Evolutionary conservation across 345 rosid genomes (phyloP), one percentile per base, ranked within the genome.

Genomic region (Reutealis trisperma): DNA sequence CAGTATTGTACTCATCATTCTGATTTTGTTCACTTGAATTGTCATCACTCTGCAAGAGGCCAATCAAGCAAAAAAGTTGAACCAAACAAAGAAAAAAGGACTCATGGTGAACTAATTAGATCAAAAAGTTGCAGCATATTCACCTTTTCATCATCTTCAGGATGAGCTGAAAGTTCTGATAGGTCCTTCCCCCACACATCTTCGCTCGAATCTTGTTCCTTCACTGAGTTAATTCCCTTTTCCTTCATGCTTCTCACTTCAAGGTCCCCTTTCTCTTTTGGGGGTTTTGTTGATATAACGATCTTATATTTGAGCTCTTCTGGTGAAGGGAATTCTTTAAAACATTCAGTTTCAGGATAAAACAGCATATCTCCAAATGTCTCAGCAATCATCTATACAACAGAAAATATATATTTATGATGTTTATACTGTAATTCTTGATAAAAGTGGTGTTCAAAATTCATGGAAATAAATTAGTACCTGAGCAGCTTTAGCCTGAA

Each of bases 201-300:
- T 32, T 89, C 86, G 67, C 84, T 86, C 4, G 85, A 83, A 77
- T 88, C 80, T 64, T 83, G 84, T 2, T 71, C 82, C 78, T 78
- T 91, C 37, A 34, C n/a, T 0, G 83, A 70, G 71, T 79, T 76
- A 67, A 55, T 82, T 47, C 70, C 77, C 65, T 84, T 82, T 44
- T 12, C 66, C 75, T 78, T 79, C 63, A 4, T 44, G 47, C 80
- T 79, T 45, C 75, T 57, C 62, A 85, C 88, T 75, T 83, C 83
- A 72, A 72, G 80, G 51, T 25, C 34, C 30, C 63, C 63, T 60
- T 81, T 79, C 72, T 69, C 86, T 79, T 84, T 87, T 4, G 96
- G 96, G 66, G 78, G 87, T 79, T 90, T 90, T 49, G 96, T 90
- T 27, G 96, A 90, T 76, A 91, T 86, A 32, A 91, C 79, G 76